Evolutionary conservation across 805 yeast species (phyloP).

Genomic region (Candida silvatica): DNA sequence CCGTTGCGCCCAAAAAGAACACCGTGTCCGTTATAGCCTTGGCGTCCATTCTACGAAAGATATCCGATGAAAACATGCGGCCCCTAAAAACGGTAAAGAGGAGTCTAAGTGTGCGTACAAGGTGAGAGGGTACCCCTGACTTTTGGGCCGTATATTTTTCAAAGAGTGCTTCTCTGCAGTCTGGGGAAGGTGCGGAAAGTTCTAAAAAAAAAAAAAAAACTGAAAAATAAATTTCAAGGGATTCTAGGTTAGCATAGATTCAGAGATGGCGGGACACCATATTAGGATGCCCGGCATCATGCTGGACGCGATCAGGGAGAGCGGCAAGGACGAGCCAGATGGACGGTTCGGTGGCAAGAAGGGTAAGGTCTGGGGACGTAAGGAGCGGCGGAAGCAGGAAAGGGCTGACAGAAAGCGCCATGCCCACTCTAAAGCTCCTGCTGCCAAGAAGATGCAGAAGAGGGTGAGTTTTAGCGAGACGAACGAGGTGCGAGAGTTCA

Average conservation of each 20-base stretch:
- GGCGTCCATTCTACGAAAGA: too few relatives aligned
- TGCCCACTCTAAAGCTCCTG: too few relatives aligned
- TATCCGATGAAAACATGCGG: too few relatives aligned
- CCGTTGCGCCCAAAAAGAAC: conserved; percentile 35
- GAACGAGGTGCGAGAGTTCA: conserved; percentile 10
- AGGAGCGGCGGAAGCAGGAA: conserved; percentile 12
- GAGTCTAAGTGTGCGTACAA: too few relatives aligned
- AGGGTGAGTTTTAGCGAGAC: conserved; percentile 13
- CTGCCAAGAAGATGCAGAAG: conserved; percentile 1
- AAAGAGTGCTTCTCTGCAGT: too few relatives aligned
- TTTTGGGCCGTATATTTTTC: too few relatives aligned
- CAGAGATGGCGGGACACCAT: background rate
- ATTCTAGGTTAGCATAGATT: too few relatives aligned
- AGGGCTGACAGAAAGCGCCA: conserved; percentile 13
- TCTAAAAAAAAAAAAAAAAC: too few relatives aligned
- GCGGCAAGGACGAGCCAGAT: conserved; percentile 26
- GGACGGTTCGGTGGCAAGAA: conserved; percentile 25
- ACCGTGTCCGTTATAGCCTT: conserved; percentile 22
- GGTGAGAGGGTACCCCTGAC: too few relatives aligned
- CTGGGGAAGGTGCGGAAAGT: too few relatives aligned
- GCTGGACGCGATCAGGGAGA: conserved; percentile 31
- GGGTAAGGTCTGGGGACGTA: conserved; percentile 5
- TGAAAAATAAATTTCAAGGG: too few relatives aligned
- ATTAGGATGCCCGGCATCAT: conserved; percentile 34
- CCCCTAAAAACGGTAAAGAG: too few relatives aligned